These are phyloP conservation scores for Paraglomus brasilianum DNA, from an alignment of 192 early-diverging fungal genomes.

Conservation along the genomic window DNA sequence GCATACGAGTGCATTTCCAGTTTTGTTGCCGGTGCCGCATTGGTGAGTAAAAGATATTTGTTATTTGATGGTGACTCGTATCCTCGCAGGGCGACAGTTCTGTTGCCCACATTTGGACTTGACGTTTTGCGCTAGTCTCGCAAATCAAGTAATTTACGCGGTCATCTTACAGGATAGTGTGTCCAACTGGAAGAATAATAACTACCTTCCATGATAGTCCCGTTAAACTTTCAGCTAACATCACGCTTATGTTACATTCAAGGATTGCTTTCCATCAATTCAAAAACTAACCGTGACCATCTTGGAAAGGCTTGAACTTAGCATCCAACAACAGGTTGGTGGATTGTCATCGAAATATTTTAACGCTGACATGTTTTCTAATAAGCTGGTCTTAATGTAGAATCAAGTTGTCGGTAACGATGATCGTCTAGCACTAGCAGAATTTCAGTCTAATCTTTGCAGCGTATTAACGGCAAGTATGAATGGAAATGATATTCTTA, in stretches of 20 bases:
- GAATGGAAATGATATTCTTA: neutral
- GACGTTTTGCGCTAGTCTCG: too few relatives aligned
- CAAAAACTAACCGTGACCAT: conserved; percentile 71
- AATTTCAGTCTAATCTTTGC: conserved; percentile 91
- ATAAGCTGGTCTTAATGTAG: conserved; percentile 34
- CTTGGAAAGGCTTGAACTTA: conserved; percentile 78
- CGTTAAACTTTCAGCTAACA: neutral
- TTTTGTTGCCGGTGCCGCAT: conserved; percentile 67
- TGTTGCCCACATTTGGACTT: too few relatives aligned
- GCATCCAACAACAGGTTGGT: conserved; percentile 51
- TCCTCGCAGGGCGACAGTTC: too few relatives aligned
- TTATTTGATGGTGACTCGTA: too few relatives aligned
- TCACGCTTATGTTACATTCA: conserved; percentile 10
- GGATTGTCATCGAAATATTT: conserved; percentile 28
- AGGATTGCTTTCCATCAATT: conserved; percentile 78
- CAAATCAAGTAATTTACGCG: too few relatives aligned
- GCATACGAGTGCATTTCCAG: conserved; percentile 93
- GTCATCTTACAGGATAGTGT: too few relatives aligned
- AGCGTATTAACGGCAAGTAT: conserved; percentile 76
- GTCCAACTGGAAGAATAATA: neutral
- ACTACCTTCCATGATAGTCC: too few relatives aligned
- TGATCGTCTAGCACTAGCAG: conserved; percentile 77
- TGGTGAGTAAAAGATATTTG: conserved; percentile 29
- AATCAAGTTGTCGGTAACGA: conserved; percentile 80
- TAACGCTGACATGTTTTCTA: neutral